phyloP scores from a whole-genome alignment of 148 eudicot species.

The Drosera capensis region DNA sequence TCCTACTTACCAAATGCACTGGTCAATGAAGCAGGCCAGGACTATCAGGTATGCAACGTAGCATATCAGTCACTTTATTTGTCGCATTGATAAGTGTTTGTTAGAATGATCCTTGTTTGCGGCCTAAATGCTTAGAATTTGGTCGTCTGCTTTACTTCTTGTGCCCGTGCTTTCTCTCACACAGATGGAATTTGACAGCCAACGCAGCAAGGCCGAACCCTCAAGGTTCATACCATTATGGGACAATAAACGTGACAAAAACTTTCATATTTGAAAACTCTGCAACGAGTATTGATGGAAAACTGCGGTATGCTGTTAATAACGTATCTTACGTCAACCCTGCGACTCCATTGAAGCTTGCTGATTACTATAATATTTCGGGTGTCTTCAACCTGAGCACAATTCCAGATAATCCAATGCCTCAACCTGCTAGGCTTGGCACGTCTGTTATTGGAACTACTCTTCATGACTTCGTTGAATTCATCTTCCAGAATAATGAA shows the following conservation, averaged over 20 bases:
- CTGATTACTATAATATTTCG: constrained; percentile 53
- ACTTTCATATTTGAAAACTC: constrained; percentile 41
- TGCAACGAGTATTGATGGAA: constrained; percentile 31
- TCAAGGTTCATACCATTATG: constrained; percentile 88
- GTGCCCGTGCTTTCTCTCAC: not conserved
- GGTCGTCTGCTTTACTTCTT: not conserved
- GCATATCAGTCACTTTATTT: too few relatives aligned
- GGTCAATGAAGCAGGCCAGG: constrained; percentile 56
- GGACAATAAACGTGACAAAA: constrained; percentile 34
- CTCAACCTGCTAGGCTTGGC: constrained; percentile 23
- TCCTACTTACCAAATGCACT: constrained; percentile 34
- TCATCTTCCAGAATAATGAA: constrained; percentile 66
- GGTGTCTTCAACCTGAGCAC: constrained; percentile 53
- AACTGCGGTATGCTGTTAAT: constrained; percentile 71
- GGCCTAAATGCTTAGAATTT: not conserved
- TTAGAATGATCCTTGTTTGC: not conserved
- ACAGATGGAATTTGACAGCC: constrained; percentile 79
- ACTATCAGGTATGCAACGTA: constrained; percentile 26
- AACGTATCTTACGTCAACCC: constrained; percentile 46
- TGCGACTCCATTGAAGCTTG: constrained; percentile 82
- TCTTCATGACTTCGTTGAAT: constrained; percentile 43
- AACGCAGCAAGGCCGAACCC: too few relatives aligned
- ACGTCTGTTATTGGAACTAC: constrained; percentile 57
- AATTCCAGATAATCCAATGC: constrained; percentile 44
- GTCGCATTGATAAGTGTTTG: too few relatives aligned